A percentile compares a stretch with the other conserved stretches of the same genome.
Evolutionary conservation across 495 filamentous ascomycete species (phyloP).

Genomic region (Apodospora peruviana): DNA sequence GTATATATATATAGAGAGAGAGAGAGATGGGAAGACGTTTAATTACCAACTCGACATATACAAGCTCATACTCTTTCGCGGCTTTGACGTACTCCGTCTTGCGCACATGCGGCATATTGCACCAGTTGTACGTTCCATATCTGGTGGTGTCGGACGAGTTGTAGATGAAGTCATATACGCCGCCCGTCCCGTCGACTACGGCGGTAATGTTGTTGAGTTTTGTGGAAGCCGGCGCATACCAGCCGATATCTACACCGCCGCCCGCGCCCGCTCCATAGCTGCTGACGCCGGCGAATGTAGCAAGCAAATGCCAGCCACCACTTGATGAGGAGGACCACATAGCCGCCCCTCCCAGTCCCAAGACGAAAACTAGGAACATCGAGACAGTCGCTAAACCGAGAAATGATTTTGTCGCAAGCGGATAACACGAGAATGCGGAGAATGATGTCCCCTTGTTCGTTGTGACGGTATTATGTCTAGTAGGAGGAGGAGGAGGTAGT

Average conservation of each 20-base stretch:
- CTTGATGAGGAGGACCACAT: too few species aligned
- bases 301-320: not conserved
- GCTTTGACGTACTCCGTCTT: slow-evolving; percentile 48
- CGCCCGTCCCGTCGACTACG: slow-evolving; percentile 45
- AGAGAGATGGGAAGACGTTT: not conserved
- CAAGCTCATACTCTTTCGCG: slow-evolving; percentile 44
- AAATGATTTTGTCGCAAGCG: too few species aligned
- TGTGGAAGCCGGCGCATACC: slow-evolving; percentile 53
- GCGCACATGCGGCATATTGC: slow-evolving; percentile 73
- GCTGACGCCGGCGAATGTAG: not conserved
- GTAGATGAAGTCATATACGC: slow-evolving; percentile 60
- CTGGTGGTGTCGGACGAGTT: slow-evolving; percentile 48
- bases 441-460: too few species aligned
- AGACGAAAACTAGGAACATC: too few species aligned
- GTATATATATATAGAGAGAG: not conserved
- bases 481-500: too few species aligned
- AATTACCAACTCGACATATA: slow-evolving; percentile 61
- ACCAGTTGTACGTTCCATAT: slow-evolving; percentile 64
- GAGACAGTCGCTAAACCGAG: too few species aligned
- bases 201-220: slow-evolving; percentile 31
- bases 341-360: too few species aligned
- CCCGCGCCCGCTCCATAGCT: not conserved
- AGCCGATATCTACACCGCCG: slow-evolving; percentile 38
- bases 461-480: too few species aligned
- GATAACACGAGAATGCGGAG: too few species aligned